Percentiles rank a stretch among this genome's conserved stretches.
These are phyloP conservation scores for Cystodermella granulosa DNA, from an alignment of 1,284 basidiomycete species.

Conservation along the genomic window DNA sequence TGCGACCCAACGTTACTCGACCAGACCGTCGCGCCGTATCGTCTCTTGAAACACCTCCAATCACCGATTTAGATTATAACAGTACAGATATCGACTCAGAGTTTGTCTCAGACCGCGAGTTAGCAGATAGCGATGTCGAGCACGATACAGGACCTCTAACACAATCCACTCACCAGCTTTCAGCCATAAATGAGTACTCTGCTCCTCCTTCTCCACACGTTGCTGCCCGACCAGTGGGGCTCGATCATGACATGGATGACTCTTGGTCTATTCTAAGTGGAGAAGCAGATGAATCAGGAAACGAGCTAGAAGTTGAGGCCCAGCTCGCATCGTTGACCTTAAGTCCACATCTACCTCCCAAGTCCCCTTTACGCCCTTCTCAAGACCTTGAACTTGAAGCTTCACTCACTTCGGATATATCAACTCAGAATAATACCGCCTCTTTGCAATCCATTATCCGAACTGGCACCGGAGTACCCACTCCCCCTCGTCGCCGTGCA, in stretches of 20 bases:
- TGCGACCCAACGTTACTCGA: constrained; percentile 67
- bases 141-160: constrained; percentile 23
- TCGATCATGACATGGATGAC: constrained; percentile 18
- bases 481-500: constrained; percentile 20
- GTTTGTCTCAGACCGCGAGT: constrained; percentile 32
- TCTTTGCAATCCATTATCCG: neutral
- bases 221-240: no score
- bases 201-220: constrained; percentile 6
- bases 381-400: constrained; percentile 3
- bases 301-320: constrained; percentile 35
- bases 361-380: constrained; percentile 16
- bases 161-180: constrained; percentile 34
- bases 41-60: constrained; percentile 63
- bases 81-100: constrained; percentile 52
- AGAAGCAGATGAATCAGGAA: constrained; percentile 17
- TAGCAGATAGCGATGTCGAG: constrained; percentile 47
- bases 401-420: constrained; percentile 3
- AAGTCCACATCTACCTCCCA: constrained; percentile 22
- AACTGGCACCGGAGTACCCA: constrained; percentile 7
- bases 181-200: constrained; percentile 11
- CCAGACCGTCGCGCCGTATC: constrained; percentile 46
- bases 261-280: constrained; percentile 36
- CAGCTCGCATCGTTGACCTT: constrained; percentile 16
- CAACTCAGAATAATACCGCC: constrained; percentile 4
- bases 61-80: constrained; percentile 54